These are phyloP conservation scores for Venturia asperata DNA, from an alignment of 2,329 filamentous ascomycete species.

Conservation along the genomic window DNA sequence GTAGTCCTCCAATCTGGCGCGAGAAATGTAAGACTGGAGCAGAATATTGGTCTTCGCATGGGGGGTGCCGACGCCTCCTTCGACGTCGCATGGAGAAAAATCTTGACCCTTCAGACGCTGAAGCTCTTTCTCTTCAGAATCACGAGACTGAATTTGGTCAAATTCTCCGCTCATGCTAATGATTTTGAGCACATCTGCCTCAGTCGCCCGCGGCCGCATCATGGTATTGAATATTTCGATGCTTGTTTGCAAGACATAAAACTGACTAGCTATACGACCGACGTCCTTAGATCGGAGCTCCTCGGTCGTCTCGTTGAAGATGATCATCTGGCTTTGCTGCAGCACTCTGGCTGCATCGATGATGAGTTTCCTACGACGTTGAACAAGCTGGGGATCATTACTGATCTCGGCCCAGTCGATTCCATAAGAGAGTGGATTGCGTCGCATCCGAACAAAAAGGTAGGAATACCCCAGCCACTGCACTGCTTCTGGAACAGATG, in stretches of 20 bases:
- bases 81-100: conserved; percentile 66
- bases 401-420: conserved; percentile 89
- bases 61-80: conserved; percentile 56
- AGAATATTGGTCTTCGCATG: conserved; percentile 95
- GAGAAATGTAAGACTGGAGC: conserved; percentile 87
- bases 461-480: conserved; percentile 99
- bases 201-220: conserved; percentile 79
- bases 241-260: conserved; percentile 87
- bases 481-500: conserved; percentile 84
- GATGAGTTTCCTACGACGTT: conserved; percentile 75
- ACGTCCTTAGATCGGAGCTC: conserved; percentile 92
- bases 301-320: conserved; percentile 91
- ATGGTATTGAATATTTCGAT: conserved; percentile 93
- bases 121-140: conserved; percentile 86
- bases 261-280: conserved; percentile 93
- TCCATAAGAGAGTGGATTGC: conserved; percentile 84
- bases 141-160: conserved; percentile 89
- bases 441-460: conserved; percentile 91
- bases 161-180: conserved; percentile 97
- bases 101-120: conserved; percentile 60
- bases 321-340: conserved; percentile 96
- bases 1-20: conserved; percentile 83
- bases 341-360: conserved; percentile 82
- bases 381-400: conserved; percentile 81
- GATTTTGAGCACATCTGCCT: conserved; percentile 92